Conservation (phyloP, 768 basidiomycete species). For the Tephrocybe sp. region DNA sequence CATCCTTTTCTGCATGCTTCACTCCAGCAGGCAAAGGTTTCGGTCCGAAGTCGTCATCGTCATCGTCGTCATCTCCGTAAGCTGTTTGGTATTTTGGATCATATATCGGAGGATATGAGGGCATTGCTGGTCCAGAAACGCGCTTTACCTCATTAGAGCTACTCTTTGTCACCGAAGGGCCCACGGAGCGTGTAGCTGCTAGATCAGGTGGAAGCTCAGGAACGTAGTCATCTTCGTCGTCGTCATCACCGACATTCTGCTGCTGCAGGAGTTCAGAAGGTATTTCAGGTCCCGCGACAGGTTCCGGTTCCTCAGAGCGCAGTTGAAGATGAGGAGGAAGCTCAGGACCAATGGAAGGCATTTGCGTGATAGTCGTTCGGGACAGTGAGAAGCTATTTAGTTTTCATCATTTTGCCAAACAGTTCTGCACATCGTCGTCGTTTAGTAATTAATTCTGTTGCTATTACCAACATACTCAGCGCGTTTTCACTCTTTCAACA, state of each 20-base stretch:
- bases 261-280: slow-evolving; percentile 24
- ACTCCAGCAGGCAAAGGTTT: slow-evolving; percentile 59
- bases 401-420: slow-evolving; percentile 10
- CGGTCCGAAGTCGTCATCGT: slow-evolving; percentile 85
- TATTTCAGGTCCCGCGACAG: slow-evolving; percentile 23
- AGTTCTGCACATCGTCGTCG: neutral
- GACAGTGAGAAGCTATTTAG: slow-evolving; percentile 6
- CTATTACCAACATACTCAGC: neutral
- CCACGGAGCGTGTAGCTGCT: slow-evolving; percentile 35
- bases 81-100: slow-evolving; percentile 22
- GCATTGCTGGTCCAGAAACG: slow-evolving; percentile 53
- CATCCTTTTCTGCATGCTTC: slow-evolving; percentile 48
- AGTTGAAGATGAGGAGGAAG: slow-evolving; percentile 48
- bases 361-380: slow-evolving; percentile 20
- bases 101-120: slow-evolving; percentile 34
- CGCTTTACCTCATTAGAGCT: slow-evolving; percentile 29
- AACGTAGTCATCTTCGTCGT: slow-evolving; percentile 62
- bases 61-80: slow-evolving; percentile 45
- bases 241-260: slow-evolving; percentile 22
- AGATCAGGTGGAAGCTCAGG: slow-evolving; percentile 78
- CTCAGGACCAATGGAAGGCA: slow-evolving; percentile 55
- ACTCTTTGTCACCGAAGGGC: slow-evolving; percentile 17
- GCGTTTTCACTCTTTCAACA: neutral
- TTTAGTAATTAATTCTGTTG: neutral
- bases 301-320: slow-evolving; percentile 15